Evolutionary conservation across 441 rosid species (phyloP), one percentile per base, ranked within the genome.

Genomic region (Mallotus japonicus): DNA sequence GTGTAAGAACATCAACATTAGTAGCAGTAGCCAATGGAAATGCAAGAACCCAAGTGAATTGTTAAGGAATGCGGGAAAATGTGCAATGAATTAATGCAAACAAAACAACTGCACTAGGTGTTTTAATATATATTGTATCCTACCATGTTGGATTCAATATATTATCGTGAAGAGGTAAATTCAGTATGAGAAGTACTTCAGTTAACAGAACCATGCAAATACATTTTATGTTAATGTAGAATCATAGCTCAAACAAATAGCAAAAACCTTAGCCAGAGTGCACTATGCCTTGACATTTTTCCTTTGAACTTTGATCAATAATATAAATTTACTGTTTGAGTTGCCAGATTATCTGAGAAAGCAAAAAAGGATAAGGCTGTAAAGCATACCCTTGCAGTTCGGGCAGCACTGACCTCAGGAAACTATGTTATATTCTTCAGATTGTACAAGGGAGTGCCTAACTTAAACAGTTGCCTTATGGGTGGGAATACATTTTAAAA

Each of bases 331-430:
- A 64, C 8, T 78, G 53, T 67, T 72, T 70, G 86, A 55, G 57
- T 82, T 72, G 19, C 56, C 84, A 96, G 99, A 85, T 90, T 96
- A 84, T 87, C 95, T 2, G 78, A 79, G 54, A 88, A 85, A 79
- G 88, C 91, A 46, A 93, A 89, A 82, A 78, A 86, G 78, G 89
- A 92, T 75, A 74, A 80, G 81, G 96, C 93, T 73, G 96, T 96
- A 70, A 89, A 87, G 84, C 99, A 96, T 87, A 98, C 99, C 56
- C 96, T 96, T 72, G 89, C 90, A 65, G 98, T 96, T 83, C 96
- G 97, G 76, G 87, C 91, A 74, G 97, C 99, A 49, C 98, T 96
- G 61, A 87, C 97, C 37, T 93, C 93, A 19, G 99, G 97, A 84
- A 96, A 96, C 80, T 96, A 93, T 70, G 89, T 93, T 71, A 72